Evolutionary conservation across 2,329 filamentous ascomycete genomes (phyloP), one percentile per base, ranked within the genome.

Genomic region (Aureobasidium sp.): DNA sequence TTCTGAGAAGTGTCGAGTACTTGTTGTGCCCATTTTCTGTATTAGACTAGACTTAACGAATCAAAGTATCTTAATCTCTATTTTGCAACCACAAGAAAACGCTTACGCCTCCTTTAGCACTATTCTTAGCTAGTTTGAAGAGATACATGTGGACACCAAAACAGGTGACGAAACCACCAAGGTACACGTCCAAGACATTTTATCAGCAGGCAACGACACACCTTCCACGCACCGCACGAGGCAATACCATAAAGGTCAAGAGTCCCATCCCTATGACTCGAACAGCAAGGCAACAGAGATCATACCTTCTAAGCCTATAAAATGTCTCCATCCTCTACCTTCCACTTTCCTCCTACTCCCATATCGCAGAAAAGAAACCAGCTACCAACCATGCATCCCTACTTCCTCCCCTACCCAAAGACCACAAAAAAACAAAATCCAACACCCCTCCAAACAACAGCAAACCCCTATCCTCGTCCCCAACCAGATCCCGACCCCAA

Each of bases 161-260:
- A 8, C 52, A 44, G 27, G 52, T 56, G 52, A 56, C 11, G 11
- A 37, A 12, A 57, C 41, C 55, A 58, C 34, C 22, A 55, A 29
- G 36, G 37, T 55, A 42, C 25, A 37, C 15, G 20, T 58, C 31
- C 31, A 58, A 58, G 55, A 58, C 55, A 58, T 9, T 7, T 14
- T 14, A 48, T 58, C 55, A 58, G 55, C 55, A 58, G 55, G 29
- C 29, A 39, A 48, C 20, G 31, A 45, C 39, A 48, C 27, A 45
- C 52, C 41, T 15, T 17, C 6, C 2, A 20, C 37, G 20, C n/a
- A 15, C 39, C 53, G 39, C 53, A 57, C 37, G 53, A 45, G 41
- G 15, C 22, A 9, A 22, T 25, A 15, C 6, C 2, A 45, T 31
- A 45, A 52, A 52, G 49, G 20, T 52, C 49, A 37, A 27, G 12